A percentile compares a stretch with the other conserved stretches of the same genome.
These are phyloP conservation scores for Pelargonium myrrhifolium DNA, from an alignment of 441 rosid genomes.

Conservation along the genomic window DNA sequence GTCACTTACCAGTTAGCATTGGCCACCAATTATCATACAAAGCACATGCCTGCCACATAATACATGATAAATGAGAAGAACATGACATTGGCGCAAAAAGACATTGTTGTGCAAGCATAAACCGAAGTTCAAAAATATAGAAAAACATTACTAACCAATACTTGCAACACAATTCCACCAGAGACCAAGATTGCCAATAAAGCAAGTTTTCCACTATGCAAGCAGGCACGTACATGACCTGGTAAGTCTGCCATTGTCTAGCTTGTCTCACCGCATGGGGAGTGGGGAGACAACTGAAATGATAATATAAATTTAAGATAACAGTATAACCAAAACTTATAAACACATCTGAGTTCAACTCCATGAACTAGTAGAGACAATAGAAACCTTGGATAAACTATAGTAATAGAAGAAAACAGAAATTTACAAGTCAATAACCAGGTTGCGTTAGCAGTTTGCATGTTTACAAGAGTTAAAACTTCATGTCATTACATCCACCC, in stretches of 20 bases:
- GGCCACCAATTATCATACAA: slow-evolving; percentile 97
- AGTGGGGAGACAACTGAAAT: slow-evolving; percentile 26
- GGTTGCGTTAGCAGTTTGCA: neutral
- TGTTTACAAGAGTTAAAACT: neutral
- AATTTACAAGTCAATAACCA: neutral
- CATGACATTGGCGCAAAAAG: neutral
- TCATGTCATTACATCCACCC: neutral
- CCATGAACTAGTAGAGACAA: neutral
- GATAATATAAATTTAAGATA: neutral
- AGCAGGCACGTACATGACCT: slow-evolving; percentile 62
- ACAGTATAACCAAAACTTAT: neutral
- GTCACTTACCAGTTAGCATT: slow-evolving; percentile 67
- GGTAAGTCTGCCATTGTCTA: slow-evolving; percentile 71
- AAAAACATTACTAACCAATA: slow-evolving; percentile 46
- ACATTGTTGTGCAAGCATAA: neutral
- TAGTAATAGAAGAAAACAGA: neutral
- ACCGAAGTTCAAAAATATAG: neutral
- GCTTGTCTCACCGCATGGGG: slow-evolving; percentile 27
- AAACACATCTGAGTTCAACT: neutral
- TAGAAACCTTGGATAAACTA: neutral
- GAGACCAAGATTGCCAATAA: slow-evolving; percentile 79
- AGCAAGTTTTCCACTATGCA: slow-evolving; percentile 77
- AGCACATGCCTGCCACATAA: slow-evolving; percentile 74
- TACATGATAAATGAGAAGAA: slow-evolving; percentile 11
- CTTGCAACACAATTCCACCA: slow-evolving; percentile 77